Evolutionary conservation across 805 yeast genomes (phyloP).

Genomic region (Lipomyces starkeyi): DNA sequence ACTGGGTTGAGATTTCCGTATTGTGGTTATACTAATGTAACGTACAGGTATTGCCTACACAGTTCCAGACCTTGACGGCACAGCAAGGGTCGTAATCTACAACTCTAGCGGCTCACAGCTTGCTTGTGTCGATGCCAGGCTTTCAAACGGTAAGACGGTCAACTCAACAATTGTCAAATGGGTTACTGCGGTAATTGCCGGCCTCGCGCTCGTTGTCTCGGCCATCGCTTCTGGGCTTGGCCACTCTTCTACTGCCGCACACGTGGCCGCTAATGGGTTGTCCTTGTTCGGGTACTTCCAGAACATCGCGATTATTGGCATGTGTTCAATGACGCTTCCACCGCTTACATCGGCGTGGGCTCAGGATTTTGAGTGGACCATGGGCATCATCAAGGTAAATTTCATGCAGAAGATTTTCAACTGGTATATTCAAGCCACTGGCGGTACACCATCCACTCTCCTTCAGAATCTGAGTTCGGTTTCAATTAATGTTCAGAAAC

Average conservation of each 20-base stretch:
- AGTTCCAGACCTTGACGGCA: slow-evolving; percentile 93
- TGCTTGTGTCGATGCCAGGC: slow-evolving; percentile 91
- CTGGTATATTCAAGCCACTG: slow-evolving; percentile 96
- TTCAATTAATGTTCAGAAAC: slow-evolving; percentile 83
- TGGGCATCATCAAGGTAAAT: slow-evolving; percentile 79
- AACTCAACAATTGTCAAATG: slow-evolving; percentile 90
- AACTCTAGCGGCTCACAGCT: slow-evolving; percentile 52
- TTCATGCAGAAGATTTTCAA: slow-evolving; percentile 77
- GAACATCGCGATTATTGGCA: slow-evolving; percentile 84
- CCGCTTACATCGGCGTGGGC: slow-evolving; percentile 99
- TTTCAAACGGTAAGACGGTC: slow-evolving; percentile 90
- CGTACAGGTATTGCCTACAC: slow-evolving; percentile 68
- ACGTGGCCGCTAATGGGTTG: slow-evolving; percentile 94
- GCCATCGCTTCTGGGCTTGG: slow-evolving; percentile 88
- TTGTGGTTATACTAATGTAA: neutral
- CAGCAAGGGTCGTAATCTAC: slow-evolving; percentile 75
- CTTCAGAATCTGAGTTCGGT: slow-evolving; percentile 65
- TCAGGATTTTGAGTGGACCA: slow-evolving; percentile 94
- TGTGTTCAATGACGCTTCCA: slow-evolving; percentile 96
- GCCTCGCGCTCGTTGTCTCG: slow-evolving; percentile 84
- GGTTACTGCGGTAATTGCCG: slow-evolving; percentile 94
- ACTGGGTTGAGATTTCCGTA: neutral
- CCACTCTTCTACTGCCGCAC: slow-evolving; percentile 91
- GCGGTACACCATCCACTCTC: slow-evolving; percentile 83
- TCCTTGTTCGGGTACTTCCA: slow-evolving; percentile 94